These are phyloP conservation scores for Ogataea paradorogensis DNA, from an alignment of 805 yeast species.

Conservation along the genomic window DNA sequence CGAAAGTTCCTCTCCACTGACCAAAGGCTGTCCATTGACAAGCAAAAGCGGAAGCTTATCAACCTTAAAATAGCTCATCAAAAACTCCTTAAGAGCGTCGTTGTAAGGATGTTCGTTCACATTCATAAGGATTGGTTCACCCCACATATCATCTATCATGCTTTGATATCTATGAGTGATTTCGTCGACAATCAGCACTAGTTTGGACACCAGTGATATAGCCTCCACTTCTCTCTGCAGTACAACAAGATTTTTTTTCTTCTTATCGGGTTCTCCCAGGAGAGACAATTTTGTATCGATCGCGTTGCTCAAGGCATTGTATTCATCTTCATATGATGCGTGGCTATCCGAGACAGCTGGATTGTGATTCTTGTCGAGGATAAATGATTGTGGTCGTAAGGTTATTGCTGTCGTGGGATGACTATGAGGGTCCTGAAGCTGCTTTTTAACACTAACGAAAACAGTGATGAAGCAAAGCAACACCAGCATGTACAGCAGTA, in stretches of 20 bases:
- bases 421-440: not conserved
- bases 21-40: constrained; percentile 6
- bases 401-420: not conserved
- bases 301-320: constrained; percentile 1
- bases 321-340: not conserved
- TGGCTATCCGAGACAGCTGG: not conserved
- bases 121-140: constrained; percentile 9
- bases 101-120: constrained; percentile 9
- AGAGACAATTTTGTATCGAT: not conserved
- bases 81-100: constrained; percentile 1
- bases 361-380: not conserved
- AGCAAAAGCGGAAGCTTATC: constrained; percentile 12
- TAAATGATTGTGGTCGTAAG: constrained; percentile 1
- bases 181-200: constrained; percentile 10
- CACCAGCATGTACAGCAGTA: not conserved
- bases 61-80: constrained; percentile 6
- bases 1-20: constrained; percentile 5
- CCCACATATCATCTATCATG: constrained; percentile 4
- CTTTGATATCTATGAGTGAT: not conserved
- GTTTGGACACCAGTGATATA: constrained; percentile 5
- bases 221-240: constrained; percentile 8
- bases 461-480: constrained; percentile 1
- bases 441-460: not conserved
- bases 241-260: not conserved
- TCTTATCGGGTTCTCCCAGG: not conserved